Conservation (phyloP, 768 basidiomycete species). For the Galerina marginata region DNA sequence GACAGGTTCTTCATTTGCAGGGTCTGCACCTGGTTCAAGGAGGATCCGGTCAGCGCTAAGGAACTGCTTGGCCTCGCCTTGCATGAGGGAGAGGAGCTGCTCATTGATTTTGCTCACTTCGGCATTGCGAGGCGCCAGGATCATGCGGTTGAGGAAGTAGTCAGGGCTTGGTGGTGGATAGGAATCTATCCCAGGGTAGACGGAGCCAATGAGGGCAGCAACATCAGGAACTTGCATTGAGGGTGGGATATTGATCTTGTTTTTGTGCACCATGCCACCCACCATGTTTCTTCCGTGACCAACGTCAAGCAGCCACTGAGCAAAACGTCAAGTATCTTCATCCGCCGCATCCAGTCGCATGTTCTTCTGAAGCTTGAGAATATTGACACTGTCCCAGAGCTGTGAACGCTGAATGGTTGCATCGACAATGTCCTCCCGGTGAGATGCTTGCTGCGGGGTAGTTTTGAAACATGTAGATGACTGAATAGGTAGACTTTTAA, state of each 20-base stretch:
- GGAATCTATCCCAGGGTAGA: too few relatives aligned
- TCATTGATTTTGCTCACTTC: slow-evolving; percentile 40
- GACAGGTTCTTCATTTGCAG: slow-evolving; percentile 12
- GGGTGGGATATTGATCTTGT: too few relatives aligned
- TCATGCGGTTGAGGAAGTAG: slow-evolving; percentile 39
- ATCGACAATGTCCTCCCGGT: too few relatives aligned
- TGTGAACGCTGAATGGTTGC: too few relatives aligned
- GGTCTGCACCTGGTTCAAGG: slow-evolving; percentile 23
- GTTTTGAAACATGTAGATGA: too few relatives aligned
- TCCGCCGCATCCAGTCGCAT: slow-evolving; percentile 10
- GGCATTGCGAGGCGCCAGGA: slow-evolving; percentile 38
- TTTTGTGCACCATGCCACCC: too few relatives aligned
- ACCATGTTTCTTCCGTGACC: slow-evolving; percentile 26
- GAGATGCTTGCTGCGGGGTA: too few relatives aligned
- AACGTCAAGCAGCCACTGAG: slow-evolving; percentile 29
- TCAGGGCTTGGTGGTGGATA: slow-evolving; percentile 19
- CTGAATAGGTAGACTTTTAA: too few relatives aligned
- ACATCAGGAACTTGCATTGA: too few relatives aligned
- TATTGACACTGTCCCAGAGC: slow-evolving; percentile 9
- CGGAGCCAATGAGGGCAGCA: too few relatives aligned
- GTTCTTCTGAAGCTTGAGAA: slow-evolving; percentile 14
- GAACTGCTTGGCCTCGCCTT: slow-evolving; percentile 25
- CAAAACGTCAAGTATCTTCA: slow-evolving; percentile 16
- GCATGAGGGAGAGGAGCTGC: slow-evolving; percentile 24
- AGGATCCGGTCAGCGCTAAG: slow-evolving; percentile 33